Base-by-base conservation (phyloP, 371 early-diverging fungal genomes). In the Zychaea mexicana region DNA sequence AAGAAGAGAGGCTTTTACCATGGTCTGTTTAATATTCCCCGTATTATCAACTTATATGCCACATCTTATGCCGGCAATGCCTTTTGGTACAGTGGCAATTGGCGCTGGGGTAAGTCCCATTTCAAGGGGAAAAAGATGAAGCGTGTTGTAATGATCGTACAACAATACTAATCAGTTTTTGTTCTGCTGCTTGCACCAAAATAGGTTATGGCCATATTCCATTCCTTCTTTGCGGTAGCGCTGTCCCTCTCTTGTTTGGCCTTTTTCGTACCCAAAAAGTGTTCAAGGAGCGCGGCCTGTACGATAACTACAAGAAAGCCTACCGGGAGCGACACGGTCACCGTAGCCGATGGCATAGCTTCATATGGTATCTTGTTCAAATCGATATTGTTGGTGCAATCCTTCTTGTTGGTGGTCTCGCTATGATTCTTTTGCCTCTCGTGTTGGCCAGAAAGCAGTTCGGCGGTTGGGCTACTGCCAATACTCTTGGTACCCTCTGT, bases 341-440 rank as follows among this genome's bases (percentile, higher is more conserved):
- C 13, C 30, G 55, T 32, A 33, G 31, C 5, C 55, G 33, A 32
- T 54, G 55, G 55, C 17, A 33, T 15, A 19, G 31, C 1, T 32
- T 54, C 33, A 30, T 19, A 32, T 54, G 55, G 55, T 33, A 32
- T 24, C 13, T 33, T 10, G 31, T 32, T 31, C 32, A 54, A 63
- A 66, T 79, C 27, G 84, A 83, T 61, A 62, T 69, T 12, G 33
- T 81, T 24, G 84, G 84, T 10, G 76, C 76, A 32, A 2, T 78
- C 0, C 68, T 83, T 49, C 67, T 83, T 30, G 69, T 79, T 21
- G 69, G 69, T 12, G 77, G 70, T 30, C 69, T 83, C 47, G 72
- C 72, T 36, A 58, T 79, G 61, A 71, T 78, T 2, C 57, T 83
- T 10, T 60, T 83, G 31, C 84, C 84, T 12, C 64, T 81, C 28